phyloP scores from a whole-genome alignment of 257 asterid genomes.

The Cordia subcordata region DNA sequence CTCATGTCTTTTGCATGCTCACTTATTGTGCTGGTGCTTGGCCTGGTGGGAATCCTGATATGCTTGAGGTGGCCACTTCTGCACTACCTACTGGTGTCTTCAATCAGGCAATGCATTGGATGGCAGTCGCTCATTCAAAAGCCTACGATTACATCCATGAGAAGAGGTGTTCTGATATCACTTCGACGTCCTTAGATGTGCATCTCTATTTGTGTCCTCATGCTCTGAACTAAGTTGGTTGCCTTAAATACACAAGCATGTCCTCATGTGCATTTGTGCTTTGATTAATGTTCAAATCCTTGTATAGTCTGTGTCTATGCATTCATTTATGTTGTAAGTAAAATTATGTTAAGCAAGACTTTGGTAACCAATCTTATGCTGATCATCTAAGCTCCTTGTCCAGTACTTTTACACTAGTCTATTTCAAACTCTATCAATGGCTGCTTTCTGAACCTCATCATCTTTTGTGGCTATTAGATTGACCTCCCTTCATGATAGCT shows the following conservation, averaged over 20 bases:
- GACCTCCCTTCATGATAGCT: neutral
- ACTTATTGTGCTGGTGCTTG: conserved; percentile 97
- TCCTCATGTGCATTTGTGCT: neutral
- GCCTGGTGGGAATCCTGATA: conserved; percentile 99
- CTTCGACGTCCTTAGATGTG: neutral
- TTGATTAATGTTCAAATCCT: too few species aligned
- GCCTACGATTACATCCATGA: conserved; percentile 86
- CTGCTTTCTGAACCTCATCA: too few species aligned
- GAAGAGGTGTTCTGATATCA: conserved; percentile 46
- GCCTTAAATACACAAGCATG: neutral
- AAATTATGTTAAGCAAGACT: too few species aligned
- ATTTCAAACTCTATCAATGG: too few species aligned
- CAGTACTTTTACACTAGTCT: too few species aligned
- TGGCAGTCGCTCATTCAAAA: conserved; percentile 71
- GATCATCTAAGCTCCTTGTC: too few species aligned
- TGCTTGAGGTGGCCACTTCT: conserved; percentile 91
- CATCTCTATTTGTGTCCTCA: neutral
- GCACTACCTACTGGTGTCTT: conserved; percentile 89
- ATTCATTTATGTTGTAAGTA: too few species aligned
- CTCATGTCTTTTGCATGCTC: conserved; percentile 85
- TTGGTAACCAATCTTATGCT: too few species aligned
- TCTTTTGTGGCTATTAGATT: too few species aligned
- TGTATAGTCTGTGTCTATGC: too few species aligned
- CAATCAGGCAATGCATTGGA: conserved; percentile 85
- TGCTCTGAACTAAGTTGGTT: neutral